A percentile compares a stretch with the other conserved stretches of the same genome.
Conservation (phyloP, 2,329 filamentous ascomycete genomes). For the Fusarium armeniacum region DNA sequence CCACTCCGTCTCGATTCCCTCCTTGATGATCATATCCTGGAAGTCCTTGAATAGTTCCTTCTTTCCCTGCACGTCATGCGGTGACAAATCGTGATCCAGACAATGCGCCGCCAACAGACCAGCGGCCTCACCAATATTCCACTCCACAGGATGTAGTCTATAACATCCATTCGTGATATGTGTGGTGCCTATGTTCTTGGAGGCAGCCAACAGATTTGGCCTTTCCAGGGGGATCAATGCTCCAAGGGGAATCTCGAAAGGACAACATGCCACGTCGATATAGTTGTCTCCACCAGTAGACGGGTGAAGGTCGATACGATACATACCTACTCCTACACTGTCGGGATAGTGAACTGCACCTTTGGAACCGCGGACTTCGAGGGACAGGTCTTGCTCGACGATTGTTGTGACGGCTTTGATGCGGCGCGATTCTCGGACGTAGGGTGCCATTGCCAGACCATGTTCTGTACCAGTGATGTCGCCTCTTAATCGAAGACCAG, state of each 20-base stretch:
- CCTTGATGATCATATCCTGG: conserved; percentile 19
- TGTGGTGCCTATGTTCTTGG: conserved; percentile 51
- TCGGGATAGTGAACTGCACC: conserved; percentile 47
- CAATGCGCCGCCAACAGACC: conserved; percentile 48
- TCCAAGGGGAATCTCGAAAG: conserved; percentile 49
- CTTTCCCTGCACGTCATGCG: conserved; percentile 43
- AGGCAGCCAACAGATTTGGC: conserved; percentile 46
- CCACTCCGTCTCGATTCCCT: conserved; percentile 40
- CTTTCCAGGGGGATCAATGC: conserved; percentile 42
- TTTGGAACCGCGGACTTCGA: conserved; percentile 38
- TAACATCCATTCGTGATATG: conserved; percentile 52
- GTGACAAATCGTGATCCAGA: conserved; percentile 35
- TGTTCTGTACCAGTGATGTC: conserved; percentile 50
- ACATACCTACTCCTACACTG: conserved; percentile 51
- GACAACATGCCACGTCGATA: conserved; percentile 51
- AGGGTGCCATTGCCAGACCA: conserved; percentile 50
- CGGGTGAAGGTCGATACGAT: conserved; percentile 50
- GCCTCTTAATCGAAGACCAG: conserved; percentile 47
- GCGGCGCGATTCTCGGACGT: conserved; percentile 48
- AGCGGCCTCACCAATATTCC: conserved; percentile 50
- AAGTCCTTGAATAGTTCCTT: conserved; percentile 20
- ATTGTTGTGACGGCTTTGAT: conserved; percentile 47
- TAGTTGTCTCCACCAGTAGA: conserved; percentile 51
- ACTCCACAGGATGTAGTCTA: conserved; percentile 49
- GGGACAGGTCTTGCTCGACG: conserved; percentile 48